Percentiles rank a stretch among this genome's conserved stretches.
Conservation (phyloP, 106 monocot species). For the Posidonia australis region DNA sequence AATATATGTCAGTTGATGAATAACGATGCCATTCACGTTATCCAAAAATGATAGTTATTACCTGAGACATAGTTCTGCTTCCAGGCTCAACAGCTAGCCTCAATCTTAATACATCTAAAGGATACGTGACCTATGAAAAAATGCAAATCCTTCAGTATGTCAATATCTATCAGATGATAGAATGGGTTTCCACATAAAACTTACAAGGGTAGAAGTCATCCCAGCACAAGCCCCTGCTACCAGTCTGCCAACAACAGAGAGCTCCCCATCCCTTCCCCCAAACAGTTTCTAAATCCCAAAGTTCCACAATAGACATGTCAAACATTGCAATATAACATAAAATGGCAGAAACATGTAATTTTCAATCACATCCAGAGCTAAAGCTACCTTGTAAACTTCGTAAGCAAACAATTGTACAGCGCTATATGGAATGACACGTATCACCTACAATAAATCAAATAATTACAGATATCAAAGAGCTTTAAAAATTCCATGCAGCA, state of each 20-base stretch:
- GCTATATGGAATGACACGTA: slow-evolving; percentile 91
- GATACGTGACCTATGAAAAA: slow-evolving; percentile 71
- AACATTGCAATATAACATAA: neutral
- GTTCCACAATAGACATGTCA: neutral
- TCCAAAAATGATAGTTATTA: slow-evolving; percentile 10
- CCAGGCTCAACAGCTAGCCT: slow-evolving; percentile 93
- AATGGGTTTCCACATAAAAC: slow-evolving; percentile 10
- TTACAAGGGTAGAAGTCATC: slow-evolving; percentile 96
- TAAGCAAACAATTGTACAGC: slow-evolving; percentile 92
- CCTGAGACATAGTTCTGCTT: slow-evolving; percentile 84
- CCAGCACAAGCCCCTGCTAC: slow-evolving; percentile 94
- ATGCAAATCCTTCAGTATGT: neutral
- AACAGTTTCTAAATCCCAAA: slow-evolving; percentile 63
- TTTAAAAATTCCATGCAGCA: neutral
- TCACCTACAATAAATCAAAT: slow-evolving; percentile 44
- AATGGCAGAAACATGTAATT: neutral
- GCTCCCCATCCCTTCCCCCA: slow-evolving; percentile 56
- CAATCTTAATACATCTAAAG: slow-evolving; percentile 83
- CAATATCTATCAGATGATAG: neutral
- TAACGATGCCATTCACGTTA: neutral
- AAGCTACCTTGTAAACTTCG: slow-evolving; percentile 84
- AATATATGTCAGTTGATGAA: neutral
- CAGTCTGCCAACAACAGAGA: slow-evolving; percentile 83
- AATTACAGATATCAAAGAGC: neutral
- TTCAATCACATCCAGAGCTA: neutral